Conservation (phyloP, 768 basidiomycete species). For the Artomyces pyxidatus region DNA sequence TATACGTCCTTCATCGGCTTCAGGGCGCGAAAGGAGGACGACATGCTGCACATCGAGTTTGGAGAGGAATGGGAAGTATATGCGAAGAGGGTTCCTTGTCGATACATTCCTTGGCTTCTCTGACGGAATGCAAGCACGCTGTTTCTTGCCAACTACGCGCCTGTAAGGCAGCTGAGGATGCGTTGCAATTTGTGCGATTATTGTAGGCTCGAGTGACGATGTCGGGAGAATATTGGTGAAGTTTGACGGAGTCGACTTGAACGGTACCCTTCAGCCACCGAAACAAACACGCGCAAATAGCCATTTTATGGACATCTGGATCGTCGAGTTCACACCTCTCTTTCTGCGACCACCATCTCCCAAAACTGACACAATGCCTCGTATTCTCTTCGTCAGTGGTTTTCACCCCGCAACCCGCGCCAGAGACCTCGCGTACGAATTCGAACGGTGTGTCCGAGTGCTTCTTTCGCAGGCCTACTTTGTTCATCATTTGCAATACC, state of each 20-base stretch:
- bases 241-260: no score
- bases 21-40: neutral
- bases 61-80: slow-evolving; percentile 3
- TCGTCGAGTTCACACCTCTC: neutral
- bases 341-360: neutral
- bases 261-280: neutral
- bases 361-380: slow-evolving; percentile 41
- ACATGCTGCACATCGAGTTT: neutral
- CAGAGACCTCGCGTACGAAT: slow-evolving; percentile 77
- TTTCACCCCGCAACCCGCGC: slow-evolving; percentile 81
- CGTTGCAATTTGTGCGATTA: no score
- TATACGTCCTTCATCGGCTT: neutral
- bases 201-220: no score
- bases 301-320: neutral
- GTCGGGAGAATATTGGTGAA: no score
- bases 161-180: no score
- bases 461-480: no score
- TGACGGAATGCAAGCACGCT: no score
- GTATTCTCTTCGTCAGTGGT: slow-evolving; percentile 82
- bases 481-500: no score
- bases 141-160: no score
- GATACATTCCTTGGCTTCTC: neutral
- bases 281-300: neutral
- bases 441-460: slow-evolving; percentile 55
- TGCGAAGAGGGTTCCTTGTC: neutral